Percentiles rank a stretch among this genome's conserved stretches.
Evolutionary conservation across 164 flowering plant species (phyloP).

Genomic region (Nymphaea thermarum): DNA sequence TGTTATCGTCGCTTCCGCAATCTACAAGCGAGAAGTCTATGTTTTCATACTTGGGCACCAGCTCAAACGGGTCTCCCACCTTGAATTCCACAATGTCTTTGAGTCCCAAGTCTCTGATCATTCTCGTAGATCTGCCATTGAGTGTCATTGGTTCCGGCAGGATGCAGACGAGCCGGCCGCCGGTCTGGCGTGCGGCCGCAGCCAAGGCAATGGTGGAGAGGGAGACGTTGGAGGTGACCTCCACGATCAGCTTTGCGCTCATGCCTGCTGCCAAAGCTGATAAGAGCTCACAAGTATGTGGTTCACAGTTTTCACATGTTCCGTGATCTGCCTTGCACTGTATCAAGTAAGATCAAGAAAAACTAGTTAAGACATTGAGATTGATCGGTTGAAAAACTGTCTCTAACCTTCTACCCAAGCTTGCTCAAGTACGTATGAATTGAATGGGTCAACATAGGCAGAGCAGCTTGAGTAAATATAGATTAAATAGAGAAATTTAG

Average conservation of each 20-base stretch:
- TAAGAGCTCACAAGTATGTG: slow-evolving; percentile 35
- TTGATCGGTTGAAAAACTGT: too few species aligned
- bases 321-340: slow-evolving; percentile 18
- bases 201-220: slow-evolving; percentile 49
- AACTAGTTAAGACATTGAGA: neutral
- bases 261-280: slow-evolving; percentile 67
- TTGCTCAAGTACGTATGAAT: too few species aligned
- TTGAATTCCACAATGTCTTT: slow-evolving; percentile 41
- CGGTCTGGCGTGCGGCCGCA: slow-evolving; percentile 51
- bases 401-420: too few species aligned
- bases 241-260: slow-evolving; percentile 43
- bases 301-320: slow-evolving; percentile 16
- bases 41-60: slow-evolving; percentile 22
- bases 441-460: too few species aligned
- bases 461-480: too few species aligned
- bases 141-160: slow-evolving; percentile 24
- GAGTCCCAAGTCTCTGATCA: slow-evolving; percentile 29
- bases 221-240: slow-evolving; percentile 31
- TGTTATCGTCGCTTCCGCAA: slow-evolving; percentile 29
- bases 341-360: neutral
- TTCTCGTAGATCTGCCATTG: slow-evolving; percentile 15
- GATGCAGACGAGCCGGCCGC: slow-evolving; percentile 50
- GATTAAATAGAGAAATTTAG: too few species aligned
- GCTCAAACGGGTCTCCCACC: slow-evolving; percentile 41
- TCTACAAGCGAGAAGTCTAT: slow-evolving; percentile 44